These are phyloP conservation scores for Candolleomyces eurysporus DNA, from an alignment of 768 basidiomycete species.

Conservation along the genomic window DNA sequence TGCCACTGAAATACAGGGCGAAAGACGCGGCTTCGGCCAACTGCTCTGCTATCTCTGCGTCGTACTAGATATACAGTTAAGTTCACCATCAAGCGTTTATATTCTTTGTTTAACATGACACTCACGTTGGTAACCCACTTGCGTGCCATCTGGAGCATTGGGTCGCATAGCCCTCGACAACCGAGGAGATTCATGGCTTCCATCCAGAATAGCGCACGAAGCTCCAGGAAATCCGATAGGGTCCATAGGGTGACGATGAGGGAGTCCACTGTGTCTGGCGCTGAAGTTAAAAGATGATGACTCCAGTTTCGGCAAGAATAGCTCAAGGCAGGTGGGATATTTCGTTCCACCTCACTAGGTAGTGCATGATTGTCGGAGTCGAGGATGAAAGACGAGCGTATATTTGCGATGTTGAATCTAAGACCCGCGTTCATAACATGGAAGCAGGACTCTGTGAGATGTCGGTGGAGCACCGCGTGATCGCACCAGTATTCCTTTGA, in stretches of 20 bases:
- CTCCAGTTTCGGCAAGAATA: constrained; percentile 14
- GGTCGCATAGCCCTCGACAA: background rate
- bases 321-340: constrained; percentile 10
- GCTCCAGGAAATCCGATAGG: constrained; percentile 7
- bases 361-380: constrained; percentile 6
- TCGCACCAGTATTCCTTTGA: constrained; percentile 10
- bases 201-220: constrained; percentile 8
- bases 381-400: constrained; percentile 11
- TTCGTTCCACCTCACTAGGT: background rate
- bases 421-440: constrained; percentile 6
- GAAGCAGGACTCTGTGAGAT: constrained; percentile 11
- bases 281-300: constrained; percentile 9
- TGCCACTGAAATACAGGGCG: constrained; percentile 17
- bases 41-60: background rate
- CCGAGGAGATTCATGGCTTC: constrained; percentile 9
- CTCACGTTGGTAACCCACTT: background rate
- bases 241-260: background rate
- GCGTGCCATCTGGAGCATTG: background rate
- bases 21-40: constrained; percentile 15
- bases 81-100: background rate
- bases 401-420: constrained; percentile 17
- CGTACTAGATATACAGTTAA: background rate
- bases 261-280: background rate
- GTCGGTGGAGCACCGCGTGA: background rate
- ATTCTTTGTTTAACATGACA: background rate